phyloP scores from a whole-genome alignment of 1,139 yeast species.

The Suhomyces guaymorum region DNA sequence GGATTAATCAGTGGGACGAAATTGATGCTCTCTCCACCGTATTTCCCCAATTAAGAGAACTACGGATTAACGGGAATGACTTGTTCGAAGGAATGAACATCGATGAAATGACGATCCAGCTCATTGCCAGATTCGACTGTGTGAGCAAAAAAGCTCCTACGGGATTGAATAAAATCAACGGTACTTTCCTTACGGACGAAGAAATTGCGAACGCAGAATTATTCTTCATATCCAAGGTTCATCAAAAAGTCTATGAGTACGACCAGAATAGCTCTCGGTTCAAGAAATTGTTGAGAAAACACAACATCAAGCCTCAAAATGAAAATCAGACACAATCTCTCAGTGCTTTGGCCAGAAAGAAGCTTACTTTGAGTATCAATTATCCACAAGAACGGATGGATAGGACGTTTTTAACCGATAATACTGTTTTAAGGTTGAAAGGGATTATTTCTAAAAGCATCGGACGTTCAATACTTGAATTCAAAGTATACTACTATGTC shows the following conservation, averaged over 20 bases:
- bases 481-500: slow-evolving; percentile 24
- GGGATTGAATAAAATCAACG: slow-evolving; percentile 50
- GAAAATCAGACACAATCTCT: no score
- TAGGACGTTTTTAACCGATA: slow-evolving; percentile 26
- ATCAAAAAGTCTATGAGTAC: slow-evolving; percentile 28
- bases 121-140: slow-evolving; percentile 53
- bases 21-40: slow-evolving; percentile 40
- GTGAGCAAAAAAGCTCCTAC: slow-evolving; percentile 14
- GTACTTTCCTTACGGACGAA: slow-evolving; percentile 45
- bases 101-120: slow-evolving; percentile 39
- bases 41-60: slow-evolving; percentile 41
- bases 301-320: no score
- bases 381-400: background rate
- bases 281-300: slow-evolving; percentile 28
- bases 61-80: slow-evolving; percentile 58
- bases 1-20: slow-evolving; percentile 45
- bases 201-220: slow-evolving; percentile 68
- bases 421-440: slow-evolving; percentile 31
- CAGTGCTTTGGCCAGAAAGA: slow-evolving; percentile 6
- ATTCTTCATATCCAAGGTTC: slow-evolving; percentile 59
- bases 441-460: slow-evolving; percentile 24
- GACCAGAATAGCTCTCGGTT: slow-evolving; percentile 27
- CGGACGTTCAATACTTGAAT: slow-evolving; percentile 17
- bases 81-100: slow-evolving; percentile 34
- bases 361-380: slow-evolving; percentile 9